Evolutionary conservation across 2,329 filamentous ascomycete species (phyloP), one percentile per base, ranked within the genome.

Genomic region (Phialophora tarda): DNA sequence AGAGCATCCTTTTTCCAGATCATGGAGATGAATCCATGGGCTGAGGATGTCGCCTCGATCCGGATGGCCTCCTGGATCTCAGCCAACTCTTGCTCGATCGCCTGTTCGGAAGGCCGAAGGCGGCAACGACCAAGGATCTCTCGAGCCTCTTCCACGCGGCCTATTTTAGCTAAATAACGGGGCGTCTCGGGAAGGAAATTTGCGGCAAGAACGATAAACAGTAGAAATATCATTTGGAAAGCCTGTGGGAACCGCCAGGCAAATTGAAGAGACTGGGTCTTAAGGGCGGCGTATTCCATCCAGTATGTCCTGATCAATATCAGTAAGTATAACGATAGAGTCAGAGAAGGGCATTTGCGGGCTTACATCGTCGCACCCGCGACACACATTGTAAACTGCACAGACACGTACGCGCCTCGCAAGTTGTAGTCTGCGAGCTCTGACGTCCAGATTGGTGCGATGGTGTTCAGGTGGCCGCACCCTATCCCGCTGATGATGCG

Each of bases 241-340:
- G 82, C 83, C 21, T 89, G 78, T 0, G 88, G 87, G 73, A 89
- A 88, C 2, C 88, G 81, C 88, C 87, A 83, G 23, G 79, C 78
- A 12, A 86, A 78, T 66, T 47, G 77, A 74, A 71, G 61, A 48
- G 70, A 69, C 54, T 70, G 69, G 2, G 72, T 74, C 60, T 74
- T 74, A 44, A 72, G 28, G 59, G 69, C 72, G 23, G 64, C 73
- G 54, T 73, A 75, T 63, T 75, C 73, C 70, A 73, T 74, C 74
- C 74, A 75, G 48, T 75, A 75, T 44, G 72, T 71, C 38, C 72
- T 72, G 24, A 21, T 38, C n/a, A n/a, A 26, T 2, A 26, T 26
- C 26, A 26, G 26, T 51, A n/a, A n/a, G n/a, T n/a, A n/a, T n/a
- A n/a, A n/a, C n/a, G n/a, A n/a, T n/a, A n/a, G n/a, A n/a, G n/a